Base-by-base conservation (phyloP, 495 filamentous ascomycete species). In the Massariosphaeria phaeospora region DNA sequence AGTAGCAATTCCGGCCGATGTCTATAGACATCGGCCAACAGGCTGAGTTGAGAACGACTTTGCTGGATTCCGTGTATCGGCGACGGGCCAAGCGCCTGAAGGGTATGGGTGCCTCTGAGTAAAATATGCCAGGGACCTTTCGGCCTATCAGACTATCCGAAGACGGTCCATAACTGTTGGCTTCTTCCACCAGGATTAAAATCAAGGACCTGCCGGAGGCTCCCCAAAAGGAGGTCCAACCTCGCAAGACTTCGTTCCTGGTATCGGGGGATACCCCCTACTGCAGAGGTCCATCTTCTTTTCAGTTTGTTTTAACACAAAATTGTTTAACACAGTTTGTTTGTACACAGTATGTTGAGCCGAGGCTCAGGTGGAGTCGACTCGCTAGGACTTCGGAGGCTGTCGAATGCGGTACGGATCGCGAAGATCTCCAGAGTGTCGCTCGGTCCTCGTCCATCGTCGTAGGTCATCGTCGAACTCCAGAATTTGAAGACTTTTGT, bases 111-210 rank as follows among this genome's bases (percentile, higher is more conserved):
- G 51, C 55, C 49, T 54, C 39, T 38, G 30, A 56, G 51, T 52
- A 63, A 59, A 59, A 59, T 24, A 43, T 59, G 55, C 60, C 55
- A 59, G 9, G 61, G 50, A 48, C 55, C 51, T 36, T 46, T n/a
- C 41, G 53, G 55, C 54, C 59, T 63, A 33, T 63, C 54, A 47
- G 48, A 50, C 24, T 20, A 27, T 17, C 35, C 23, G 17, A 47
- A n/a, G 21, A 34, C 46, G 30, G 21, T 29, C 47, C 48, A 58
- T 55, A 40, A 55, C 53, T 54, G 49, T 59, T 51, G 55, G 50
- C 55, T 59, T 56, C 55, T 63, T 56, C 49, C 61, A 25, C 48
- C 43, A 20, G 20, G 33, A 23, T 53, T 18, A 42, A 33, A 44
- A 41, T 48, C 38, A 52, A 18, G 42, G 51, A 54, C 34, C 36